Percentiles rank a stretch among this genome's conserved stretches.
Conservation (phyloP, 1,284 basidiomycete species). For the Ganoderma boninense region DNA sequence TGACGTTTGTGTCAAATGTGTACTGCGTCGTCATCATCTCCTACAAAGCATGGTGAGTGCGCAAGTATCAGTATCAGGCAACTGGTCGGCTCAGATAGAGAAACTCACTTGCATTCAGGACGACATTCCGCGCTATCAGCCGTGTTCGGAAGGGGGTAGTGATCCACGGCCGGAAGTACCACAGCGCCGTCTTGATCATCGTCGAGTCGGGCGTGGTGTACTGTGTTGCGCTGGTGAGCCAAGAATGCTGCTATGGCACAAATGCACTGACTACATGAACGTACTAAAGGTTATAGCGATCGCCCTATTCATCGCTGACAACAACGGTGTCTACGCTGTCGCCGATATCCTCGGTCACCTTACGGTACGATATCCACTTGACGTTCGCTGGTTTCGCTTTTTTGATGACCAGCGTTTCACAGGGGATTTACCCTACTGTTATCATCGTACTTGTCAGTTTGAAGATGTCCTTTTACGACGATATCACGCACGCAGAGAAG, state of each 20-base stretch:
- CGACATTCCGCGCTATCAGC: neutral
- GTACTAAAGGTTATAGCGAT: slow-evolving; percentile 9
- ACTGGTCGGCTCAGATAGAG: neutral
- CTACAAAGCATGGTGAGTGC: neutral
- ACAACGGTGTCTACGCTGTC: slow-evolving; percentile 12
- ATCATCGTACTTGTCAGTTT: slow-evolving; percentile 21
- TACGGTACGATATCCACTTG: neutral
- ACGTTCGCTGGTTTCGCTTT: neutral
- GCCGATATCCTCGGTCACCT: slow-evolving; percentile 11
- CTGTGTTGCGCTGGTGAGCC: slow-evolving; percentile 16
- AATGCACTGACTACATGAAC: neutral
- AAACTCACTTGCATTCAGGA: neutral
- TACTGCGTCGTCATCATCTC: slow-evolving; percentile 5
- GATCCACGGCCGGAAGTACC: neutral
- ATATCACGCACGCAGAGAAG: slow-evolving; percentile 8
- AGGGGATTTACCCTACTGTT: slow-evolving; percentile 19
- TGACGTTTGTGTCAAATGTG: slow-evolving; percentile 8
- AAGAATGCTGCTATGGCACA: neutral
- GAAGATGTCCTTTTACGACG: slow-evolving; percentile 18
- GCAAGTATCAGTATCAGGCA: neutral
- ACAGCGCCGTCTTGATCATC: slow-evolving; percentile 15
- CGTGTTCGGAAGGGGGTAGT: slow-evolving; percentile 1
- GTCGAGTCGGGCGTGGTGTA: slow-evolving; percentile 21
- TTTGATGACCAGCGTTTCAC: neutral
- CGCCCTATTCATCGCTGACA: slow-evolving; percentile 7